Conservation (phyloP, 1,284 basidiomycete genomes). For the Singerocomus inundabilis region DNA sequence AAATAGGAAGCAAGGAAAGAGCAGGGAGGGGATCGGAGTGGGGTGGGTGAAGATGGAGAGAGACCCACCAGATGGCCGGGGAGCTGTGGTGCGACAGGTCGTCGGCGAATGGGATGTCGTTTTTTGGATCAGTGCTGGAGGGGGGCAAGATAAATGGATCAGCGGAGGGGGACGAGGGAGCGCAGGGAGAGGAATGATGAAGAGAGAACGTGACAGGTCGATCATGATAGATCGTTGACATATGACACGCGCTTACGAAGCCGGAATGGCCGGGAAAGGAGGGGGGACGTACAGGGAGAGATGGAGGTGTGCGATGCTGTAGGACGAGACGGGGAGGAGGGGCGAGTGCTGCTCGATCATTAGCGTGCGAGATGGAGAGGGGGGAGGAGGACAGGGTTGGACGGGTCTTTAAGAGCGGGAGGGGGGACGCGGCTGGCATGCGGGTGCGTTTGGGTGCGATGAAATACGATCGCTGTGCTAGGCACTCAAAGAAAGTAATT, state of each 20-base stretch:
- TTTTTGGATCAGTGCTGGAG: slow-evolving; percentile 40
- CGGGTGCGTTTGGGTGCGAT: slow-evolving; percentile 17
- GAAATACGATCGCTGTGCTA: slow-evolving; percentile 37
- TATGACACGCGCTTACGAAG: slow-evolving; percentile 27
- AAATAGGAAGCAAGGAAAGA: slow-evolving; percentile 12
- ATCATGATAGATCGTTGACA: slow-evolving; percentile 31
- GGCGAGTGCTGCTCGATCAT: slow-evolving; percentile 45
- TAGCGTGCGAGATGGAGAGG: slow-evolving; percentile 20
- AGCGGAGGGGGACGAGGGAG: slow-evolving; percentile 2
- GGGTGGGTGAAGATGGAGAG: slow-evolving; percentile 14
- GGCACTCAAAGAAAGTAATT: slow-evolving; percentile 35
- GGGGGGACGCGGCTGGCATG: slow-evolving; percentile 5
- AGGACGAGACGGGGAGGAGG: slow-evolving; percentile 48
- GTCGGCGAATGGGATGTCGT: slow-evolving; percentile 38
- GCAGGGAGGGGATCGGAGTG: slow-evolving; percentile 22
- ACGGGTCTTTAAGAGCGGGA: slow-evolving; percentile 20
- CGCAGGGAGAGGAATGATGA: slow-evolving; percentile 7
- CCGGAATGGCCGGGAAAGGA: slow-evolving; percentile 3
- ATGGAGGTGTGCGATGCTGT: slow-evolving; percentile 63
- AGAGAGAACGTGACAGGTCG: slow-evolving; percentile 22
- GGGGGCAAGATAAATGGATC: slow-evolving; percentile 11
- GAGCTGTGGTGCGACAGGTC: slow-evolving; percentile 49
- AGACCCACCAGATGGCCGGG: slow-evolving; percentile 48
- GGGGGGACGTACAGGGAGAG: slow-evolving; percentile 50
- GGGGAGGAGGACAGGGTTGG: slow-evolving; percentile 1